Base-by-base conservation (phyloP, 768 basidiomycete genomes). In the Trametes punicea region DNA sequence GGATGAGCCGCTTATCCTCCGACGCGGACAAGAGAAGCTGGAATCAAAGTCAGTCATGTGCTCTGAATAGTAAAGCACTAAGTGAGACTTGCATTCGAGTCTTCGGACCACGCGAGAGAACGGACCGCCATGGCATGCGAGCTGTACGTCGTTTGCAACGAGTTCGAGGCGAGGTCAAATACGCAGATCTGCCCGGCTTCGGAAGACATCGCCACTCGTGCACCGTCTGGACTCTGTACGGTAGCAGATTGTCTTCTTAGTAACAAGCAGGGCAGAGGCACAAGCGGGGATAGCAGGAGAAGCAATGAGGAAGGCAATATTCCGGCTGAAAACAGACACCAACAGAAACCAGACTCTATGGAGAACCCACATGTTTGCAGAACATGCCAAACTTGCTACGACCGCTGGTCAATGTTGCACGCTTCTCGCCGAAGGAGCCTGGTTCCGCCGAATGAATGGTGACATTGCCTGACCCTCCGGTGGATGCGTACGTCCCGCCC, bases 91-190 rank as follows among this genome's bases (percentile, higher is more conserved):
- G 95, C 93, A 70, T 84, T 90, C 1, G 88, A 88, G 69, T 97
- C 94, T 46, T 83, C 80, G 9, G 92, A 93, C 94, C 94, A 98
- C 7, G 89, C 81, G 3, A 97, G 70, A 0, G 89, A 87, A 33
- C 94, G 85, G 7, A 94, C 91, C 42, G 85, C 81, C 86, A 93
- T 92, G 9, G 91, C 93, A 69, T 98, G 94, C 2, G 91, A 90
- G 4, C 85, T 84, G 70, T 86, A 95, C 2, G 87, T 90, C 3
- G 82, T 76, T 0, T 79, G 71, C 40, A 96, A 72, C 6, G 84
- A 71, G 56, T 75, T 76, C 2, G 87, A 78, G 67, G 89, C 87
- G 34, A 88, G 68, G 69, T 96, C 93, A 59, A 94, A 88, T 40
- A 98, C 75, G 69, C 82, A 90, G 51, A 96, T 87, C 64, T 93